Base-by-base conservation (phyloP, 2,329 filamentous ascomycete species). In the Huntiella abstrusa region DNA sequence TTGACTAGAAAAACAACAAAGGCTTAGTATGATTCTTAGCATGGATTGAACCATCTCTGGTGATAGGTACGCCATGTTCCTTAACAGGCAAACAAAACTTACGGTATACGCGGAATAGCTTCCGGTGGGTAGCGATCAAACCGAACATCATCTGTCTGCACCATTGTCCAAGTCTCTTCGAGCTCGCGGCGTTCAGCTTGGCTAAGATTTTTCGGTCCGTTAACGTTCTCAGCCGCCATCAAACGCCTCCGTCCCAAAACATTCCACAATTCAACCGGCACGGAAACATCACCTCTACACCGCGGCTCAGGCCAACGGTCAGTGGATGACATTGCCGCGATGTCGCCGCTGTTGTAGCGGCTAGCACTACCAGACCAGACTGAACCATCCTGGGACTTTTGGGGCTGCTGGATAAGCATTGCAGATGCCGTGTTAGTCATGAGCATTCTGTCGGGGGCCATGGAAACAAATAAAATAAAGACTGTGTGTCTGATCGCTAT, bases 161-260 rank as follows among this genome's bases (percentile, higher is more conserved):
- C 39, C 48, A 50, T 50, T 33, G 48, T 50, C 48, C 48, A 47
- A 1, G 48, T 50, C 41, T 50, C 48, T 45, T 50, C 48, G 5
- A 50, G 45, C 38, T 50, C 48, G 37, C 48, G 32, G 12, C 45
- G 36, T 28, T 50, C 48, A 32, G 48, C 41, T 7, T 47, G 44
- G 22, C 48, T 50, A 15, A 50, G 33, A 12, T 50, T 50, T 28
- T 41, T 37, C 5, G 48, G 6, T 3, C 48, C 48, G 6, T 33
- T 32, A 15, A 46, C 45, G 16, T 50, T 44, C 22, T 50, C 45
- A 11, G 48, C 48, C 10, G 48, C 45, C 11, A 41, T 5, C 4
- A 50, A 28, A 22, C 48, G 45, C 36, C 35, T 47, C 32, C 37
- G 35, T 7, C 48, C 48, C 2, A 50, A 41, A 19, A 50, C 45